Evolutionary conservation across 805 yeast species (phyloP).

Genomic region (Candida palmyrensis): DNA sequence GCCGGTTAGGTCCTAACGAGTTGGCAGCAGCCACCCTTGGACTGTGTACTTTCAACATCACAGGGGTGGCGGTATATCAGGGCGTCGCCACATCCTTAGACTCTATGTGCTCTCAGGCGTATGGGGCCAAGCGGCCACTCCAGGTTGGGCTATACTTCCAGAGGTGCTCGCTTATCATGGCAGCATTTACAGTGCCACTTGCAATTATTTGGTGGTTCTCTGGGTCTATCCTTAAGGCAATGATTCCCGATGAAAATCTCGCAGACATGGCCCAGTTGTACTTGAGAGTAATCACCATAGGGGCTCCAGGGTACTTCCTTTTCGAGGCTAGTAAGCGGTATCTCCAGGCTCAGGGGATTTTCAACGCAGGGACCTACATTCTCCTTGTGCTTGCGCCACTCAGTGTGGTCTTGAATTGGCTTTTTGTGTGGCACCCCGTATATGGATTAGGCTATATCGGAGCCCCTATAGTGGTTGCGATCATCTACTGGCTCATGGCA

Average conservation of each 20-base stretch:
- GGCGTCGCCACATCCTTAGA: conserved; percentile 80
- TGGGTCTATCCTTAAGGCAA: conserved; percentile 36
- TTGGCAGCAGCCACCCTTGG: conserved; percentile 80
- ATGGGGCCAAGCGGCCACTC: conserved; percentile 63
- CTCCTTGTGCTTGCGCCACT: conserved; percentile 66
- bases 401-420: conserved; percentile 61
- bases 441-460: conserved; percentile 77
- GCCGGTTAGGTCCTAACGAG: conserved; percentile 71
- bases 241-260: conserved; percentile 51
- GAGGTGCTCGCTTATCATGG: conserved; percentile 58
- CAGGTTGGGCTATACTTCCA: conserved; percentile 73
- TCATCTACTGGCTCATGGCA: conserved; percentile 63
- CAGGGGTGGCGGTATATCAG: conserved; percentile 68
- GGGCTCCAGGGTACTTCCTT: conserved; percentile 72
- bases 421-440: conserved; percentile 64
- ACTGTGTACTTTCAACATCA: conserved; percentile 74
- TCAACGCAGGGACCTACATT: conserved; percentile 76
- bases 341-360: conserved; percentile 81
- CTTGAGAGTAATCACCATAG: conserved; percentile 53
- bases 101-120: conserved; percentile 79
- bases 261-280: conserved; percentile 54
- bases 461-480: conserved; percentile 72
- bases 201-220: conserved; percentile 52
- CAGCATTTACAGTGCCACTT: conserved; percentile 24
- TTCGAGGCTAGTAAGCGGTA: conserved; percentile 81